Percentiles rank a stretch among this genome's conserved stretches.
These are phyloP conservation scores for Xanthoconium stramineum DNA, from an alignment of 768 basidiomycete genomes.

Conservation along the genomic window DNA sequence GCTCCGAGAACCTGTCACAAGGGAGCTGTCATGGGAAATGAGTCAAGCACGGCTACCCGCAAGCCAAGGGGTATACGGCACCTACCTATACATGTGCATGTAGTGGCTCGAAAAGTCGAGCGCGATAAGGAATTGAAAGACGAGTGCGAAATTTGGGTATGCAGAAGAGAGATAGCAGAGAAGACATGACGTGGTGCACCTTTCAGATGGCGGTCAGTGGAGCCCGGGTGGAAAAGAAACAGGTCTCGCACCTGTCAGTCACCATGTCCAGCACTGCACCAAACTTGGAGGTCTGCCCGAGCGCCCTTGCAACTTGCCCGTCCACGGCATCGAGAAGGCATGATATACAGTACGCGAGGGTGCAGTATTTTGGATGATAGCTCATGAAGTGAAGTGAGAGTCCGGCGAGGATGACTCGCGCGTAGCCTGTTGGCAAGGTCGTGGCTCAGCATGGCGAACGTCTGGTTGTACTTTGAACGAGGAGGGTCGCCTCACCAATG, in stretches of 20 bases:
- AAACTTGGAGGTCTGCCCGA: constrained; percentile 93
- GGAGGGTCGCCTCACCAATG: constrained; percentile 60
- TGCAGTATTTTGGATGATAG: constrained; percentile 91
- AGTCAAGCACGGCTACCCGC: constrained; percentile 3
- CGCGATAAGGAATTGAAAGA: constrained; percentile 94
- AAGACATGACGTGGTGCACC: constrained; percentile 94
- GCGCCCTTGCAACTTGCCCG: constrained; percentile 83
- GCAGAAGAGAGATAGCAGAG: constrained; percentile 90
- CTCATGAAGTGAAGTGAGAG: constrained; percentile 91
- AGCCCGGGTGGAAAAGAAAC: not conserved
- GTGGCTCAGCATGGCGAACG: not conserved
- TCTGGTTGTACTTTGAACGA: not conserved
- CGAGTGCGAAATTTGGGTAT: constrained; percentile 79
- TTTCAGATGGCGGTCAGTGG: constrained; percentile 30
- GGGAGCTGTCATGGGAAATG: constrained; percentile 55
- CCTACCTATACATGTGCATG: constrained; percentile 99
- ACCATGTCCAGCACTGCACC: constrained; percentile 99
- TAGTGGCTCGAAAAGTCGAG: constrained; percentile 98
- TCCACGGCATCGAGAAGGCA: constrained; percentile 95
- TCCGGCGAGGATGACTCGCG: constrained; percentile 86
- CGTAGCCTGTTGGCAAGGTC: constrained; percentile 60
- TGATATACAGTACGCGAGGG: constrained; percentile 82
- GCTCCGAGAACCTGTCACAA: constrained; percentile 89
- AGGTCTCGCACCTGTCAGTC: constrained; percentile 76
- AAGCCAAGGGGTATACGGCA: no score